phyloP scores from a whole-genome alignment of 108 stramenopile species.

The Ochromonas danica region DNA sequence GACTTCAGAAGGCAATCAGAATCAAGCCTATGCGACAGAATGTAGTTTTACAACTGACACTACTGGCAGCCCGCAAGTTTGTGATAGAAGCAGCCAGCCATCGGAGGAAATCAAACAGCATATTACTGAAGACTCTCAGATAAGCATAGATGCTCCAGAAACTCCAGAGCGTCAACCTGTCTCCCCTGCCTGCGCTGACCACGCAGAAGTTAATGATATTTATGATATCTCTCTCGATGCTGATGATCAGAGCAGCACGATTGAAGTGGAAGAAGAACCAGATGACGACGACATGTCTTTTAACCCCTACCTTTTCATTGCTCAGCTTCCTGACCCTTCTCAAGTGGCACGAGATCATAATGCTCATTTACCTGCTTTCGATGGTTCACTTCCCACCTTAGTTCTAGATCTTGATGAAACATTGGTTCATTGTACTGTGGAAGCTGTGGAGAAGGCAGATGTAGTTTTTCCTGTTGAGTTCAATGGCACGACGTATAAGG shows the following conservation, averaged over 20 bases:
- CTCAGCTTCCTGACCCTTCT: slow-evolving; percentile 74
- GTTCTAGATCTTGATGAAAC: slow-evolving; percentile 99
- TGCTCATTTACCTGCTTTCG: slow-evolving; percentile 30
- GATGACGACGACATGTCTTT: slow-evolving; percentile 80
- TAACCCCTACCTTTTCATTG: slow-evolving; percentile 92
- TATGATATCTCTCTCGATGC: not conserved
- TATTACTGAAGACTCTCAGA: not conserved
- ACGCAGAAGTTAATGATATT: not conserved
- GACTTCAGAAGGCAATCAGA: not conserved
- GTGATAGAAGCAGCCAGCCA: not conserved
- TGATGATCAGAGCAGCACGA: slow-evolving; percentile 3
- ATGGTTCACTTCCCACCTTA: slow-evolving; percentile 76
- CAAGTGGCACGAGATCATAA: slow-evolving; percentile 36
- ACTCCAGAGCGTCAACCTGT: slow-evolving; percentile 34
- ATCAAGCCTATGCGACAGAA: not conserved
- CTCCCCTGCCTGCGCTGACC: too few relatives aligned
- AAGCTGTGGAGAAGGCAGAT: slow-evolving; percentile 51
- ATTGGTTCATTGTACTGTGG: slow-evolving; percentile 86
- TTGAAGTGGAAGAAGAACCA: slow-evolving; percentile 38
- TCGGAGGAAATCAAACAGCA: not conserved
- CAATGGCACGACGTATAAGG: slow-evolving; percentile 56
- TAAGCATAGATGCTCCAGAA: not conserved
- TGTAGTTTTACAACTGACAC: not conserved
- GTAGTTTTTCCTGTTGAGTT: slow-evolving; percentile 50
- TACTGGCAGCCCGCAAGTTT: not conserved